These are phyloP conservation scores for Kazachstania bromeliacearum DNA, from an alignment of 805 yeast genomes.

Conservation along the genomic window DNA sequence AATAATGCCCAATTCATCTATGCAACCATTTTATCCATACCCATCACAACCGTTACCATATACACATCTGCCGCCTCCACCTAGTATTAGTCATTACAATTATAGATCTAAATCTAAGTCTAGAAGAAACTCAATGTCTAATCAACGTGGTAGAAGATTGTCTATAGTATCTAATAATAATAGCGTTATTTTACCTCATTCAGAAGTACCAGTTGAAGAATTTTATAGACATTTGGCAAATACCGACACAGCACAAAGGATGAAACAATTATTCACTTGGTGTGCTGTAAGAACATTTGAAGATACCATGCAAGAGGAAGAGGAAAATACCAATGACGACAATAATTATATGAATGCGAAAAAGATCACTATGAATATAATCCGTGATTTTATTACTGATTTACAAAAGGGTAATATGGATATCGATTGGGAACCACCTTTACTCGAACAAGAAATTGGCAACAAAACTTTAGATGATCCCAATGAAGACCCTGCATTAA, in stretches of 20 bases:
- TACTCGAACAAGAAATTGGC: too few relatives aligned
- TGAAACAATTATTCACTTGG: conserved; percentile 28
- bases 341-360: conserved; percentile 14
- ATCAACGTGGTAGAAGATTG: conserved; percentile 25
- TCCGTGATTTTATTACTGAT: conserved; percentile 27
- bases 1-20: conserved; percentile 22
- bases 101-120: conserved; percentile 9
- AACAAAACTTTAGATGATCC: conserved; percentile 8
- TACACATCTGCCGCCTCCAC: conserved; percentile 12
- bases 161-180: conserved; percentile 21
- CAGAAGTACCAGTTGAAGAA: conserved; percentile 25
- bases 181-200: conserved; percentile 25
- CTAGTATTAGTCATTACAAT: conserved; percentile 1
- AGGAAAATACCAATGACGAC: background rate
- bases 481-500: conserved; percentile 9
- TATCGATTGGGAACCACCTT: conserved; percentile 25
- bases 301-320: conserved; percentile 12
- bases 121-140: conserved; percentile 18
- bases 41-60: conserved; percentile 19
- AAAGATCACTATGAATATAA: conserved; percentile 16
- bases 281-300: conserved; percentile 22
- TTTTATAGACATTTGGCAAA: conserved; percentile 27
- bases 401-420: conserved; percentile 18
- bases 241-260: conserved; percentile 22
- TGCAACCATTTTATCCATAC: conserved; percentile 22